Percentiles rank a stretch among this genome's conserved stretches.
These are phyloP conservation scores for Trichophyton mentagrophytes DNA, from an alignment of 2,329 filamentous ascomycete genomes.

Conservation along the genomic window DNA sequence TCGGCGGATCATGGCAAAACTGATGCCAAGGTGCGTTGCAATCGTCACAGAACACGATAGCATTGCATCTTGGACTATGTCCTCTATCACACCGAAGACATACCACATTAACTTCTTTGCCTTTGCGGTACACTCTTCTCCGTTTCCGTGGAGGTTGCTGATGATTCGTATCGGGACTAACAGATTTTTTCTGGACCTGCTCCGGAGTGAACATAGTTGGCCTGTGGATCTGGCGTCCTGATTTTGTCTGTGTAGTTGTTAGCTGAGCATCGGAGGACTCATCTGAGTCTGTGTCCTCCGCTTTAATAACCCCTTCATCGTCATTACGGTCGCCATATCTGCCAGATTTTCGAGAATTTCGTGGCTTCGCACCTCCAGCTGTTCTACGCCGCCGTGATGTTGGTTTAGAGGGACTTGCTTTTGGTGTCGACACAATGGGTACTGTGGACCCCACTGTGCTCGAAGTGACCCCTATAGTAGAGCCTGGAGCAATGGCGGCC, in stretches of 20 bases:
- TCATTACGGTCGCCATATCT: constrained; percentile 17
- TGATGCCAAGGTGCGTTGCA: constrained; percentile 74
- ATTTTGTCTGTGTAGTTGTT: constrained; percentile 57
- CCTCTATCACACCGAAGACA: constrained; percentile 63
- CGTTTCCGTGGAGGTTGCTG: constrained; percentile 43
- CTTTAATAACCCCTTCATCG: constrained; percentile 23
- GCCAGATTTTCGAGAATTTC: constrained; percentile 11
- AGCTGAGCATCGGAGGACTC: constrained; percentile 39
- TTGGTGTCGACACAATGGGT: background rate
- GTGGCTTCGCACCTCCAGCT: constrained; percentile 2
- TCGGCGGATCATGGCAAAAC: constrained; percentile 63
- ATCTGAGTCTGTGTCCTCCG: constrained; percentile 27
- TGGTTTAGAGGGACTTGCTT: background rate
- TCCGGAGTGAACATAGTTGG: constrained; percentile 42
- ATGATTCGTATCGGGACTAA: constrained; percentile 15
- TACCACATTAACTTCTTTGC: constrained; percentile 34
- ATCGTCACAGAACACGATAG: constrained; percentile 75
- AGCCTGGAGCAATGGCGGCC: background rate
- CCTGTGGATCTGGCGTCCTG: constrained; percentile 57
- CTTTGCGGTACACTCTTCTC: constrained; percentile 39
- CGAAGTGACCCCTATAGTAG: background rate
- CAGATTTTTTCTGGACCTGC: constrained; percentile 9
- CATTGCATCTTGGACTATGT: constrained; percentile 58
- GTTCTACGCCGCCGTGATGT: constrained; percentile 1
- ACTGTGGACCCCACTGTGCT: background rate